A percentile compares a stretch with the other conserved stretches of the same genome.
These are phyloP conservation scores for Phlyctochytrium arcticum DNA, from an alignment of 192 early-diverging fungal species.

Conservation along the genomic window DNA sequence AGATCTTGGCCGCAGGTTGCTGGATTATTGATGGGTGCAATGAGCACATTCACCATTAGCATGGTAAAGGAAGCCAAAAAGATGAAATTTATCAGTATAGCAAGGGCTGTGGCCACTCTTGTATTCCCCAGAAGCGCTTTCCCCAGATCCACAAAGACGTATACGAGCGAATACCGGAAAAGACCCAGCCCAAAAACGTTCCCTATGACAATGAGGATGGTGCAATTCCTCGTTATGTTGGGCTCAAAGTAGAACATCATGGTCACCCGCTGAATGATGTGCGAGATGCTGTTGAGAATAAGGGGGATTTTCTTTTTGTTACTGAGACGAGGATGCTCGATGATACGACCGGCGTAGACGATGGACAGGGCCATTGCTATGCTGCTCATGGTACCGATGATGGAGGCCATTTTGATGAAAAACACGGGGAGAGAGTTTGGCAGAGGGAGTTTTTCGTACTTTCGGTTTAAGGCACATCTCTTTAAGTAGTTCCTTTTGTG, in stretches of 20 bases:
- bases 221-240: conserved; percentile 8
- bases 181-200: conserved; percentile 13
- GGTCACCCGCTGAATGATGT: conserved; percentile 8
- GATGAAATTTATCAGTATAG: background rate
- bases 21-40: background rate
- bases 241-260: conserved; percentile 22
- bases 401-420: no score
- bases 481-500: no score
- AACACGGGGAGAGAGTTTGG: no score
- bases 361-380: no score
- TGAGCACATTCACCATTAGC: conserved; percentile 11
- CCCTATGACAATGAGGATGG: conserved; percentile 10
- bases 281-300: background rate
- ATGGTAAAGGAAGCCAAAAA: background rate
- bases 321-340: background rate
- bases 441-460: no score
- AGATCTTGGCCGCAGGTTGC: background rate
- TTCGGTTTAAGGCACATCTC: no score
- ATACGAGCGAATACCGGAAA: conserved; percentile 2
- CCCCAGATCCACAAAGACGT: background rate
- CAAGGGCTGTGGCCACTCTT: background rate
- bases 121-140: background rate
- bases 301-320: background rate
- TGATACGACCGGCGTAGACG: background rate
- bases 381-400: no score